Evolutionary conservation across 164 flowering plant species (phyloP).

Genomic region (Vitis cinerea): DNA sequence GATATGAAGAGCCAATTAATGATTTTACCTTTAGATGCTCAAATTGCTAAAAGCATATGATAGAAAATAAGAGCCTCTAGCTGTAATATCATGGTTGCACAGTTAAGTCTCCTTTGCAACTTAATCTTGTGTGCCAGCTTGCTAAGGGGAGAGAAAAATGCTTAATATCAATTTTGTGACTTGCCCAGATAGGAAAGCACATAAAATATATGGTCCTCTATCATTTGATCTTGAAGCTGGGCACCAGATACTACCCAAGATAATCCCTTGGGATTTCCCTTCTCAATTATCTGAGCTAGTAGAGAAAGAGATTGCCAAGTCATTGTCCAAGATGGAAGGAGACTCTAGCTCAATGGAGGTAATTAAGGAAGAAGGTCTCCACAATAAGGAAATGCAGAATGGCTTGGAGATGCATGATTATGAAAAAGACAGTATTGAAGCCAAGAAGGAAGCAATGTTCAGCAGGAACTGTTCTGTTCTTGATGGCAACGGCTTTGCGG

Average conservation of each 20-base stretch:
- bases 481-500: conserved; percentile 28
- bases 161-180: conserved; percentile 7
- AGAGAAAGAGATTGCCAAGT: conserved; percentile 58
- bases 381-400: conserved; percentile 19
- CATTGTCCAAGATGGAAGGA: conserved; percentile 44
- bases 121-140: neutral
- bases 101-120: neutral
- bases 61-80: no score
- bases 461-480: conserved; percentile 36
- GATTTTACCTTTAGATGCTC: no score
- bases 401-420: conserved; percentile 13
- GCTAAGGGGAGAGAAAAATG: neutral
- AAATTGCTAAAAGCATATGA: no score
- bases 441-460: conserved; percentile 70
- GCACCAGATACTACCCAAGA: conserved; percentile 55
- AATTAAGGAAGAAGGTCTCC: conserved; percentile 34
- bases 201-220: conserved; percentile 29
- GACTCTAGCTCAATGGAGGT: conserved; percentile 18
- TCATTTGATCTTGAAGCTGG: conserved; percentile 64
- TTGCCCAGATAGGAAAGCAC: conserved; percentile 38
- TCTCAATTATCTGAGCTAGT: conserved; percentile 66
- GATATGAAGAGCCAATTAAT: no score
- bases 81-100: neutral
- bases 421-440: conserved; percentile 33
- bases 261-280: conserved; percentile 65